Evolutionary conservation across 352 stramenopile genomes (phyloP).

Genomic region (Phytophthora quininea): DNA sequence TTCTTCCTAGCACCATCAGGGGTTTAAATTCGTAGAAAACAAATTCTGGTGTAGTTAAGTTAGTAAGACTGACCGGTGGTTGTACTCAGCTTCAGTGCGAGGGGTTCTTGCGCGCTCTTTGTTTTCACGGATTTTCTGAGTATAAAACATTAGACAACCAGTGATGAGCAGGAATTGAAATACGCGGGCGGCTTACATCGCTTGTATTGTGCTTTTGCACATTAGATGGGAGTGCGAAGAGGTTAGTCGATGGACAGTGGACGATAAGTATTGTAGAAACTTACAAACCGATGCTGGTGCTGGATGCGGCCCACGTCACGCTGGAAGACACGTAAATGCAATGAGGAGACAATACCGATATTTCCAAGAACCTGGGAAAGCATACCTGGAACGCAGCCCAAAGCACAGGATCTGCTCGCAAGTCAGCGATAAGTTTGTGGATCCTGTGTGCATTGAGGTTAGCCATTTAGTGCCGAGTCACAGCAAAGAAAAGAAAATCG

Average conservation of each 20-base stretch:
- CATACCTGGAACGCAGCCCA: conserved; percentile 64
- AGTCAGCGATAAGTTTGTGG: conserved; percentile 51
- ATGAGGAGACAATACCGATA: not conserved
- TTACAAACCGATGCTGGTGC: conserved; percentile 47
- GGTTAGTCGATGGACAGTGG: not conserved
- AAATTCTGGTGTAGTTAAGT: no score
- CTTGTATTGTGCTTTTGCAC: conserved; percentile 46
- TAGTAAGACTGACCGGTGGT: conserved; percentile 29
- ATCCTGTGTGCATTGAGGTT: conserved; percentile 45
- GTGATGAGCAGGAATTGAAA: not conserved
- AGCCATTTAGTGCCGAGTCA: not conserved
- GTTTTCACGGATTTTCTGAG: conserved; percentile 72
- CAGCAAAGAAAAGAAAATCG: not conserved
- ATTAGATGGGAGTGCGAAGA: not conserved
- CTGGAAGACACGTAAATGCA: conserved; percentile 21
- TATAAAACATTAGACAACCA: not conserved
- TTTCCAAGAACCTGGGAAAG: not conserved
- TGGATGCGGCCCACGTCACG: conserved; percentile 48
- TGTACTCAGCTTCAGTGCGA: conserved; percentile 22
- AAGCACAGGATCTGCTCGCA: conserved; percentile 58
- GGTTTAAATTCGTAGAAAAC: no score
- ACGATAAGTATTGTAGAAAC: not conserved
- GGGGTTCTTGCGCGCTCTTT: conserved; percentile 43
- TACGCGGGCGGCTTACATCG: conserved; percentile 25
- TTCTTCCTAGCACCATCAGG: conserved; percentile 59